These are phyloP conservation scores for Rutstroemia sp. DNA, from an alignment of 2,329 filamentous ascomycete species.

Conservation along the genomic window DNA sequence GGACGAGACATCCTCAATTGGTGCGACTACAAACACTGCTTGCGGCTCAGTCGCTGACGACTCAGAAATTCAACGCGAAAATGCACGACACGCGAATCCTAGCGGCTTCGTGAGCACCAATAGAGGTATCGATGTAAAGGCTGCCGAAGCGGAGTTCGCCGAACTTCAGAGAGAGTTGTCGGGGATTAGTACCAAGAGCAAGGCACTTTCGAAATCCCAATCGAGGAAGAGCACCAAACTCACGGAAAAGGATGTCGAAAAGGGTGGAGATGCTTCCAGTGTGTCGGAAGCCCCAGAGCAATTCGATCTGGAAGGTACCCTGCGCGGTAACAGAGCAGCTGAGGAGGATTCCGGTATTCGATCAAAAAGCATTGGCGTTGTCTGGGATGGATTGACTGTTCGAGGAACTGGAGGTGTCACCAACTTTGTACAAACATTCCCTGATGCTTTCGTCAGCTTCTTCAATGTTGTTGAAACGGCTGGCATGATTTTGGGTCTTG, in stretches of 20 bases:
- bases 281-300: constrained; percentile 33
- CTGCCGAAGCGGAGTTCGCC: constrained; percentile 64
- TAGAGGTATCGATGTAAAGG: constrained; percentile 48
- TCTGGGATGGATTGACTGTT: constrained; percentile 73
- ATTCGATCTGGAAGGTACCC: constrained; percentile 69
- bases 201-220: constrained; percentile 42
- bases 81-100: constrained; percentile 34
- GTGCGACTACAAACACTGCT: constrained; percentile 1
- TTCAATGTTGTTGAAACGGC: constrained; percentile 66
- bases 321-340: constrained; percentile 64
- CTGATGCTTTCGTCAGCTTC: constrained; percentile 62
- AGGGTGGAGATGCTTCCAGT: constrained; percentile 33
- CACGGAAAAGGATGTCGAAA: constrained; percentile 50
- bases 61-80: constrained; percentile 36
- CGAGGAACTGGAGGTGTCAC: constrained; percentile 66
- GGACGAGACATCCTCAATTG: neutral
- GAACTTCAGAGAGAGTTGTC: constrained; percentile 57
- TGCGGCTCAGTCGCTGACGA: constrained; percentile 14
- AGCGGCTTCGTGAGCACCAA: constrained; percentile 36
- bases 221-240: constrained; percentile 21
- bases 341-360: constrained; percentile 73
- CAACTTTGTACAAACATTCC: constrained; percentile 67
- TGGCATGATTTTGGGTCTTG: constrained; percentile 54
- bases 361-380: constrained; percentile 70
- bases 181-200: constrained; percentile 46